Conservation (phyloP, 2,329 filamentous ascomycete genomes). For the Fusarium hainanense region DNA sequence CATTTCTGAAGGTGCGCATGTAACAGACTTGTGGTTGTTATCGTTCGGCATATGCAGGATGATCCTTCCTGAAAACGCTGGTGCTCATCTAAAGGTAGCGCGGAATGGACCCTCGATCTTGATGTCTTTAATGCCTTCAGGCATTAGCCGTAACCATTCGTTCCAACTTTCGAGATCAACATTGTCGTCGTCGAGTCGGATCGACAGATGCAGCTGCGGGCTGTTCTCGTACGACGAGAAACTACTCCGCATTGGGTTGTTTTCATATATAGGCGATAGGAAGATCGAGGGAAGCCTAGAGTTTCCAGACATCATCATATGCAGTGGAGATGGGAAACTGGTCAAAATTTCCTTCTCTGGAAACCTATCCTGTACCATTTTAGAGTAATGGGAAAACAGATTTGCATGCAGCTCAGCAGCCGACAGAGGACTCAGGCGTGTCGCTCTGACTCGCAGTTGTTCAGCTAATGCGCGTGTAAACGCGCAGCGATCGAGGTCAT, state of each 20-base stretch:
- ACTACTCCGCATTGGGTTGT: conserved; percentile 52
- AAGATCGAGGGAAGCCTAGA: conserved; percentile 66
- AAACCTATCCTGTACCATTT: conserved; percentile 61
- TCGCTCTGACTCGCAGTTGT: conserved; percentile 60
- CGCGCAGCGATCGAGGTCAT: conserved; percentile 59
- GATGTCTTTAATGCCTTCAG: conserved; percentile 66
- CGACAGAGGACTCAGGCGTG: conserved; percentile 59
- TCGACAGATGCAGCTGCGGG: conserved; percentile 61
- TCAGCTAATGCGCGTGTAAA: conserved; percentile 65
- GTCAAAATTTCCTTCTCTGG: conserved; percentile 60
- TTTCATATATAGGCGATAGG: conserved; percentile 62
- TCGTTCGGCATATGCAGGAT: conserved; percentile 8
- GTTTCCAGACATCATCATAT: conserved; percentile 66
- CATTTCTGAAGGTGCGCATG: conserved; percentile 17
- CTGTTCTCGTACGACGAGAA: conserved; percentile 57
- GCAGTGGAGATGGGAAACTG: conserved; percentile 65
- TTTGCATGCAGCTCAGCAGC: conserved; percentile 66
- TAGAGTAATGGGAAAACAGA: conserved; percentile 63
- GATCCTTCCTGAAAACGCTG: neutral
- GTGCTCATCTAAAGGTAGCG: conserved; percentile 42
- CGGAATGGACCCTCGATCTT: conserved; percentile 64
- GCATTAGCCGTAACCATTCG: conserved; percentile 69
- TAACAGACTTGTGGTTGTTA: neutral
- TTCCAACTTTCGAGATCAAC: conserved; percentile 65
- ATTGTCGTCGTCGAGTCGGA: conserved; percentile 63